phyloP scores from a whole-genome alignment of 2,329 filamentous ascomycete species.

The Whalleya microplaca region DNA sequence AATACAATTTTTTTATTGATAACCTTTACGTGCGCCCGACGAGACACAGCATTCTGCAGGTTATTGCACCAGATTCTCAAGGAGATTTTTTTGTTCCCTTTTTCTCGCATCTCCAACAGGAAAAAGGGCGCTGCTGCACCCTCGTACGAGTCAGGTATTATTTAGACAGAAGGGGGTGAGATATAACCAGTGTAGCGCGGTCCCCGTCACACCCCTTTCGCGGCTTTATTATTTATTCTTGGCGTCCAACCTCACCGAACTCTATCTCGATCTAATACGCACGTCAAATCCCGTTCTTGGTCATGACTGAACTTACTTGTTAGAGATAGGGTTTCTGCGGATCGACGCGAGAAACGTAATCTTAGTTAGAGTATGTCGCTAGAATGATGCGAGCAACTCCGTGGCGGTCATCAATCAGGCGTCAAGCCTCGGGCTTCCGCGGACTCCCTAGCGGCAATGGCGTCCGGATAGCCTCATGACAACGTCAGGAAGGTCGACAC shows the following conservation, averaged over 20 bases:
- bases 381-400: not conserved
- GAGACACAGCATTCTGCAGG: not conserved
- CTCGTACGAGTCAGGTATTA: too few species aligned
- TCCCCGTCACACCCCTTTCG: not conserved
- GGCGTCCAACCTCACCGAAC: not conserved
- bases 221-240: not conserved
- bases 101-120: not conserved
- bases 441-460: not conserved
- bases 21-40: not conserved
- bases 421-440: not conserved
- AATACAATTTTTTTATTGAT: not conserved
- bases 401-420: not conserved
- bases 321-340: not conserved
- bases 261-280: not conserved
- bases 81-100: not conserved
- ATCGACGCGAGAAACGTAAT: not conserved
- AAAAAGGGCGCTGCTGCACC: too few species aligned
- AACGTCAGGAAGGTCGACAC: not conserved
- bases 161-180: too few species aligned
- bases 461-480: not conserved
- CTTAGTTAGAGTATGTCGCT: not conserved
- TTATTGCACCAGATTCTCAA: not conserved
- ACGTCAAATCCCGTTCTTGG: not conserved
- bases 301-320: not conserved
- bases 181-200: not conserved